Base-by-base conservation (phyloP, 352 stramenopile genomes). In the Pythium utonaiense region DNA sequence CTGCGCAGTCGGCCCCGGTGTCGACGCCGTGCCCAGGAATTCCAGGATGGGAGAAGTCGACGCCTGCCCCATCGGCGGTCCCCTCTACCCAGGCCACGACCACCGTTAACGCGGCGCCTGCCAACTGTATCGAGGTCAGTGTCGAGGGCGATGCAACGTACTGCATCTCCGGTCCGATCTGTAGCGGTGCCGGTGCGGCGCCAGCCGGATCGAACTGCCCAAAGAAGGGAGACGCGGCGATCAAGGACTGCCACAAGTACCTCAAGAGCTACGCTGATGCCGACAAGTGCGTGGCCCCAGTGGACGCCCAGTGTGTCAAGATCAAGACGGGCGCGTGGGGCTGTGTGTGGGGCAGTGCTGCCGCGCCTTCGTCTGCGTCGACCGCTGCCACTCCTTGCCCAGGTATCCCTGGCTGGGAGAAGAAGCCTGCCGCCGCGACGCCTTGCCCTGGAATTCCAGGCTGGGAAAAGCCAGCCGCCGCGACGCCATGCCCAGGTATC, bases 101-200 rank as follows among this genome's bases (percentile, higher is more conserved):
- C 10, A 52, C 41, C 13, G 34, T 49, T 1, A 34, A 55, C 38
- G 45, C 62, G 27, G 5, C 12, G 10, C 53, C 65, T n/a, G 51
- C 57, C 24, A 67, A 59, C 51, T 90, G 80, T 66, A 78, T 70
- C 0, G 58, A 87, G 21, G 75, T 91, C 33, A 89, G 75, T 13
- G 80, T 93, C 21, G 74, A 89, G 49, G 64, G 74, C 1, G 80
- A 91, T 57, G 83, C 80, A 25, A 91, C 83, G 17, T 91, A 89
- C 66, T 90, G 80, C 66, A 83, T 90, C 44, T 48, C 64, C 10
- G 83, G 78, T 24, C 67, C 77, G 2, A 76, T 91, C 44, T 93
- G 83, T 62, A 83, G 71, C 30, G 83, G 83, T 41, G 62, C 67
- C 9, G 78, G 76, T 30, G 57, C 67, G 14, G 58, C 48, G 24